These are phyloP conservation scores for Amorphotheca resinae DNA, from an alignment of 495 filamentous ascomycete genomes.

Conservation along the genomic window DNA sequence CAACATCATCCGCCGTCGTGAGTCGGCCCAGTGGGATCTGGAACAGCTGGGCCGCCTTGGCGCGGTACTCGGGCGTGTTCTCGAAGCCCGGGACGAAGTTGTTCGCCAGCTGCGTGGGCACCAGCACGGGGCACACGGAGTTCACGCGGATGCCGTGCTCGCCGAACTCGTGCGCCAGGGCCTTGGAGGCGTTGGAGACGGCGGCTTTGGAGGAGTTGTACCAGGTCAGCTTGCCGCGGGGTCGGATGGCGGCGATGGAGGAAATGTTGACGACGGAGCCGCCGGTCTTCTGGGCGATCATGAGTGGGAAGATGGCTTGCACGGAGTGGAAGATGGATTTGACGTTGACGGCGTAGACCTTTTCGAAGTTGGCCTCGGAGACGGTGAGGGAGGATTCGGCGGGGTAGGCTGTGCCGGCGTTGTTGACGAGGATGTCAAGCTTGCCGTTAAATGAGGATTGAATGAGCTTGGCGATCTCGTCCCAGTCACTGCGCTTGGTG, in stretches of 20 bases:
- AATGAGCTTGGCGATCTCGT: too few relatives aligned
- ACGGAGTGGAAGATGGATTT: conserved; percentile 38
- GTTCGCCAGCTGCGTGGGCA: too few relatives aligned
- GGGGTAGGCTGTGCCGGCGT: conserved; percentile 37
- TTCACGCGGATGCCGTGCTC: conserved; percentile 35
- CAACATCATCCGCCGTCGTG: conserved; percentile 36
- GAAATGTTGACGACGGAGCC: conserved; percentile 31
- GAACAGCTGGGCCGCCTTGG: conserved; percentile 31
- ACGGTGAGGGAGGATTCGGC: conserved; percentile 37
- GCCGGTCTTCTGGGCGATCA: conserved; percentile 29
- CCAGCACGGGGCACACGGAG: too few relatives aligned
- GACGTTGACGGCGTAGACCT: conserved; percentile 38
- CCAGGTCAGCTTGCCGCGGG: conserved; percentile 40
- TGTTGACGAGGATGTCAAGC: conserved; percentile 45
- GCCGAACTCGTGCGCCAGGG: conserved; percentile 38
- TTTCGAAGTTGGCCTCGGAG: conserved; percentile 35
- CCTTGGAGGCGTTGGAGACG: conserved; percentile 37
- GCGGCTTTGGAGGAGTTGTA: conserved; percentile 40
- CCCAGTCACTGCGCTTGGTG: too few relatives aligned
- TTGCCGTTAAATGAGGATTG: too few relatives aligned
- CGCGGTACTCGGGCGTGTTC: conserved; percentile 33
- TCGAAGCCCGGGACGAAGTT: conserved; percentile 38
- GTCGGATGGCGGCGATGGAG: conserved; percentile 36
- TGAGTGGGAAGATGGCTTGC: conserved; percentile 36
- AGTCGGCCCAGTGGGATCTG: conserved; percentile 20